phyloP scores from a whole-genome alignment of 129 eudicot genomes.

The Artemisia tridentata region DNA sequence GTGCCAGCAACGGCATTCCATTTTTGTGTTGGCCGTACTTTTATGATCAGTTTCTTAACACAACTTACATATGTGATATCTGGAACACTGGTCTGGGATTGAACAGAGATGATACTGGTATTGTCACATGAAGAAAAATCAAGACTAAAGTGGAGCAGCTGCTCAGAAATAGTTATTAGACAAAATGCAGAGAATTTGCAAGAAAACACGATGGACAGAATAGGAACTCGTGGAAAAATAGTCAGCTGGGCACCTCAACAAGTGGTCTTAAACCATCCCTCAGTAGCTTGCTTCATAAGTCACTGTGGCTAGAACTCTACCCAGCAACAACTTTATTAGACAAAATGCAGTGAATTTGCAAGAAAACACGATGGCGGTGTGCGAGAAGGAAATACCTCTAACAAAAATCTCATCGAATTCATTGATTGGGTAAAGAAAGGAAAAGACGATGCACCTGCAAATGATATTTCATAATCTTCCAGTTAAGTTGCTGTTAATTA shows the following conservation, averaged over 20 bases:
- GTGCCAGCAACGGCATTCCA: conserved; percentile 55
- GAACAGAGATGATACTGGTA: conserved; percentile 36
- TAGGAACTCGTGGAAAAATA: no score
- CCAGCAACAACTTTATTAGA: no score
- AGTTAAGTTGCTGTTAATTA: no score
- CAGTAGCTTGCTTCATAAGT: no score
- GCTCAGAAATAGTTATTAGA: conserved; percentile 26
- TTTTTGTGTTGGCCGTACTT: conserved; percentile 75
- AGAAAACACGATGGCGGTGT: no score
- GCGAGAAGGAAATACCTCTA: conserved; percentile 27
- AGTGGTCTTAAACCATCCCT: no score
- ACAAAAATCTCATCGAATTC: conserved; percentile 36
- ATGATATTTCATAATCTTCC: no score
- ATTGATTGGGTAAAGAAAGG: conserved; percentile 40
- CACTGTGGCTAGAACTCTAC: no score
- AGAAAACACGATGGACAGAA: conserved; percentile 8
- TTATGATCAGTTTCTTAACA: conserved; percentile 53
- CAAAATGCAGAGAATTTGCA: conserved; percentile 36
- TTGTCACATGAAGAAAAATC: conserved; percentile 39
- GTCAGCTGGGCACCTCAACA: no score
- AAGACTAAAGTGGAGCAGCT: conserved; percentile 46
- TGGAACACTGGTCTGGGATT: conserved; percentile 56
- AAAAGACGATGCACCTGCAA: background rate
- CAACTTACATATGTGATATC: conserved; percentile 43
- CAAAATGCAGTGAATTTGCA: no score